A percentile compares a stretch with the other conserved stretches of the same genome.
phyloP scores from a whole-genome alignment of 2,329 filamentous ascomycete genomes.

The Thelonectria discophora region DNA sequence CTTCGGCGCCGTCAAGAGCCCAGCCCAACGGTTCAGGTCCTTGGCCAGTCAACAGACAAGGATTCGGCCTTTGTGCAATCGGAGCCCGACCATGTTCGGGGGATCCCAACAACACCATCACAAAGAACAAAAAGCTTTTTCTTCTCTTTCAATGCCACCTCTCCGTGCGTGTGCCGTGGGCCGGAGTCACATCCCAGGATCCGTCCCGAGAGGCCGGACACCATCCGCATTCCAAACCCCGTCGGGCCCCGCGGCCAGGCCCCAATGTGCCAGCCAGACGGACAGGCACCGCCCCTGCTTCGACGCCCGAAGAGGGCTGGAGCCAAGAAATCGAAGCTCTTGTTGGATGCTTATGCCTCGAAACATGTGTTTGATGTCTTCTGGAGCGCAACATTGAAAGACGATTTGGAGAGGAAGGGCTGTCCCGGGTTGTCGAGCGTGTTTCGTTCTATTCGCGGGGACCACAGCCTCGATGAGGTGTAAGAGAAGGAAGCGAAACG shows the following conservation, averaged over 20 bases:
- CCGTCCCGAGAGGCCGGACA: slow-evolving; percentile 36
- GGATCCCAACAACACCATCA: neutral
- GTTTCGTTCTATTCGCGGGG: slow-evolving; percentile 10
- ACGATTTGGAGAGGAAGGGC: neutral
- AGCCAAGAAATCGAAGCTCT: slow-evolving; percentile 5
- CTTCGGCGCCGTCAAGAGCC: slow-evolving; percentile 22
- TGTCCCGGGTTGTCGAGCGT: slow-evolving; percentile 1
- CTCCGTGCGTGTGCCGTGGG: slow-evolving; percentile 18
- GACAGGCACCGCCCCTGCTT: slow-evolving; percentile 18
- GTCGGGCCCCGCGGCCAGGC: slow-evolving; percentile 19
- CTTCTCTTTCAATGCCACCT: neutral
- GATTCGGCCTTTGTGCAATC: slow-evolving; percentile 29
- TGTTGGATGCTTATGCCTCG: neutral
- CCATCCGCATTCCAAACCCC: slow-evolving; percentile 23
- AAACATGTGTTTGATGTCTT: slow-evolving; percentile 13
- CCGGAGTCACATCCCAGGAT: slow-evolving; percentile 27
- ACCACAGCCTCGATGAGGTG: slow-evolving; percentile 12
- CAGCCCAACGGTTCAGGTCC: slow-evolving; percentile 39
- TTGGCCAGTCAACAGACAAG: slow-evolving; percentile 31
- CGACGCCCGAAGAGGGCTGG: neutral
- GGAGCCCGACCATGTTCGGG: slow-evolving; percentile 24
- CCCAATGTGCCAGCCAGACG: slow-evolving; percentile 13
- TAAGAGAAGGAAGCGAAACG: neutral
- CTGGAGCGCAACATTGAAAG: slow-evolving; percentile 1
- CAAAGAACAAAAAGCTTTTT: slow-evolving; percentile 21